A percentile compares a stretch with the other conserved stretches of the same genome.
Evolutionary conservation across 768 basidiomycete genomes (phyloP).

Genomic region (Tricholoma furcatifolium): DNA sequence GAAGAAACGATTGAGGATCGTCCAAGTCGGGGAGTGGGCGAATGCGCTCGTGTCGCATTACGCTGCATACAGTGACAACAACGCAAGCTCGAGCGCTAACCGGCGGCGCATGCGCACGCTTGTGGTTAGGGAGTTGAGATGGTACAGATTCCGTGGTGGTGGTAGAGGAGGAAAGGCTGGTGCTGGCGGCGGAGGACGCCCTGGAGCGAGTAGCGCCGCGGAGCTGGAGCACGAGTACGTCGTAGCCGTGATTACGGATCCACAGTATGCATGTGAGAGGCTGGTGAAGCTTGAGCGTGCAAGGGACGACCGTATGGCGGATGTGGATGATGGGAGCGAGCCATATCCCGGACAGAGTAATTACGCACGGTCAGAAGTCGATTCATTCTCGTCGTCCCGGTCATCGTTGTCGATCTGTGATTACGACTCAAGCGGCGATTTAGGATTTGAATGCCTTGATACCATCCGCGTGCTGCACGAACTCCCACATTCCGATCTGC

Average conservation of each 20-base stretch:
- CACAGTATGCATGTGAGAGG: constrained; percentile 12
- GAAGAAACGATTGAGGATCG: too few species aligned
- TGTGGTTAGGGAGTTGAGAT: constrained; percentile 12
- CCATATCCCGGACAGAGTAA: background rate
- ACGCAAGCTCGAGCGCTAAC: constrained; percentile 6
- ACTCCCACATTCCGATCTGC: constrained; percentile 7
- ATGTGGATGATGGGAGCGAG: background rate
- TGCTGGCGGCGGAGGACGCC: too few species aligned
- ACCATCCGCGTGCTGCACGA: constrained; percentile 12
- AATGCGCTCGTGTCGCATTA: constrained; percentile 12
- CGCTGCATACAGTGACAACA: constrained; percentile 6
- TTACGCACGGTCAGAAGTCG: constrained; percentile 1
- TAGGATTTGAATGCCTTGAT: constrained; percentile 1
- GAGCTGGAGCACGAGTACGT: constrained; percentile 14
- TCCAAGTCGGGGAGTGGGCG: constrained; percentile 2
- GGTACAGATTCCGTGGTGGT: constrained; percentile 2
- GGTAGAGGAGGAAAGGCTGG: too few species aligned
- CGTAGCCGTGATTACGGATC: constrained; percentile 12
- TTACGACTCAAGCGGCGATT: background rate
- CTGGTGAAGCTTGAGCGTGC: constrained; percentile 13
- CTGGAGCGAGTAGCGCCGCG: background rate
- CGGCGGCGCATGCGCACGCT: constrained; percentile 10
- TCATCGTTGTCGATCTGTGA: constrained; percentile 11
- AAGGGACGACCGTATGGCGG: constrained; percentile 6
- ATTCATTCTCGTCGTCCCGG: constrained; percentile 5